These are phyloP conservation scores for Geosiphon pyriformis DNA, from an alignment of 192 early-diverging fungal genomes.

Conservation along the genomic window DNA sequence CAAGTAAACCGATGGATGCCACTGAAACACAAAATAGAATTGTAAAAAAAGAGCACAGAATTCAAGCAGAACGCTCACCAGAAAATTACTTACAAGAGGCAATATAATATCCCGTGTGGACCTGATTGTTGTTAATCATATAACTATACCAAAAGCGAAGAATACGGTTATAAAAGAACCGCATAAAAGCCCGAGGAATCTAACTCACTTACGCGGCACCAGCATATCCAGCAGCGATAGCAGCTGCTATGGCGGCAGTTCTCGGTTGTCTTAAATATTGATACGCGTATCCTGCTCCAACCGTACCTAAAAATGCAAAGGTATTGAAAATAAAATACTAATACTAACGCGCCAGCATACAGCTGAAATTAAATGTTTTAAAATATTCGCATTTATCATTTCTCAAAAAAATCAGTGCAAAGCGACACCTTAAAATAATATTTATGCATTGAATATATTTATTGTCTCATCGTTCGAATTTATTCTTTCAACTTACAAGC, in stretches of 20 bases:
- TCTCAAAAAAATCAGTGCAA: not conserved
- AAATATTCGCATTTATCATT: not conserved
- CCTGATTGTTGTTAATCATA: not conserved
- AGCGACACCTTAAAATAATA: not conserved
- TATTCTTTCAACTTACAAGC: not conserved
- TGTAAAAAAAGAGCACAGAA: not conserved
- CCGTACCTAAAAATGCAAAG: not conserved
- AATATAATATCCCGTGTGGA: not conserved
- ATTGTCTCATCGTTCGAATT: not conserved
- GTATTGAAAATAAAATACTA: not conserved
- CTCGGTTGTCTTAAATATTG: constrained; percentile 13
- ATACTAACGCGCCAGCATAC: not conserved
- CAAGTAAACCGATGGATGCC: constrained; percentile 13
- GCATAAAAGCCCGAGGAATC: not conserved
- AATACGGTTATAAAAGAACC: not conserved
- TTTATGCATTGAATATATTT: not conserved
- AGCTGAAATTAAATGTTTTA: not conserved
- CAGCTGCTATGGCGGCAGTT: constrained; percentile 5
- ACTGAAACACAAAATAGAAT: not conserved
- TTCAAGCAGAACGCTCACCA: not conserved
- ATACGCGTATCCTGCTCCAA: constrained; percentile 16
- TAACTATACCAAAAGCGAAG: not conserved
- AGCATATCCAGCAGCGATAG: constrained; percentile 5
- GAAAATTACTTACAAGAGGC: not conserved
- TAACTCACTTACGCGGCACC: not conserved